A percentile compares a stretch with the other conserved stretches of the same genome.
Conservation (phyloP, 179 eudicot genomes). For the Beta lomatogona region DNA sequence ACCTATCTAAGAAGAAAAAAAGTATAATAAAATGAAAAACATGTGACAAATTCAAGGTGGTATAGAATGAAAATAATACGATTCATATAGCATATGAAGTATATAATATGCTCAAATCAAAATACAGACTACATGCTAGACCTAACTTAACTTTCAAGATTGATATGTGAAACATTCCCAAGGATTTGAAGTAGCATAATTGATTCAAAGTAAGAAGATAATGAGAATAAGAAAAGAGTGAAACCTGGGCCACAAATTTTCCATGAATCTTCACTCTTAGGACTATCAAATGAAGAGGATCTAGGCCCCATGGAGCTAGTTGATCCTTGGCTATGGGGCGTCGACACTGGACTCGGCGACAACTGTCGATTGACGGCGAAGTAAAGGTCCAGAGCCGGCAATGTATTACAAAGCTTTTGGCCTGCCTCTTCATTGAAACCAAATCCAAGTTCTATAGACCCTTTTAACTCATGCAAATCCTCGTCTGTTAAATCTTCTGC, state of each 20-base stretch:
- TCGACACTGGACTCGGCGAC: conserved; percentile 51
- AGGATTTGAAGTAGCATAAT: no score
- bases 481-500: conserved; percentile 61
- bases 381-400: conserved; percentile 82
- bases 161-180: no score
- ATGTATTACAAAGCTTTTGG: conserved; percentile 55
- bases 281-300: conserved; percentile 55
- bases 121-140: no score
- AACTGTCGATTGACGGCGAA: conserved; percentile 72
- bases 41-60: no score
- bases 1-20: no score
- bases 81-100: no score
- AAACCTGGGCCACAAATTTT: conserved; percentile 80
- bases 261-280: conserved; percentile 65
- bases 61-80: no score
- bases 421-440: conserved; percentile 80
- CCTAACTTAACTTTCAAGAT: no score
- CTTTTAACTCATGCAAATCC: conserved; percentile 73
- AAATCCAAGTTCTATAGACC: conserved; percentile 79
- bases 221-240: no score
- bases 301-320: conserved; percentile 24
- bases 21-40: no score
- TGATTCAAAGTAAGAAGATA: no score
- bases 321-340: conserved; percentile 49
- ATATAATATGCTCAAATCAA: no score